Evolutionary conservation across 2,329 filamentous ascomycete genomes (phyloP).

Genomic region (Fusarium sacchari): DNA sequence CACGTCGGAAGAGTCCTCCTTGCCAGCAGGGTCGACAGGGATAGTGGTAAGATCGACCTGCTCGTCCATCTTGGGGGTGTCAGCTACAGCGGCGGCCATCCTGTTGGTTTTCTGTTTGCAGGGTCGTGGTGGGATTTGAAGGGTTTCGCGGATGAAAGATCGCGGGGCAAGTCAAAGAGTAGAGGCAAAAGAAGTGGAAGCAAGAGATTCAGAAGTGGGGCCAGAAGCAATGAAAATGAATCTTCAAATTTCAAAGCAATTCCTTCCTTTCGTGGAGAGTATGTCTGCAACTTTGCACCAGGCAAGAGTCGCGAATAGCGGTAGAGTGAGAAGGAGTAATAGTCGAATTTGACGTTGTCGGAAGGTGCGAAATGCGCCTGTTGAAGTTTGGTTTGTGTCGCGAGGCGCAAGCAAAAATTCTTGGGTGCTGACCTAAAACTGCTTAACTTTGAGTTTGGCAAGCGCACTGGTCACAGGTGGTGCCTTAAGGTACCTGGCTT

Average conservation of each 20-base stretch:
- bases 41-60: conserved; percentile 76
- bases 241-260: conserved; percentile 40
- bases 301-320: conserved; percentile 46
- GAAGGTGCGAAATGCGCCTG: conserved; percentile 37
- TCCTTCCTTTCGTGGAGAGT: conserved; percentile 35
- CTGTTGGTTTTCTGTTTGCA: conserved; percentile 30
- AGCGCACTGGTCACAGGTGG: background rate
- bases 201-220: conserved; percentile 33
- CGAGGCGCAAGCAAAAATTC: conserved; percentile 41
- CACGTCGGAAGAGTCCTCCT: conserved; percentile 60
- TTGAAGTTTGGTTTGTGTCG: conserved; percentile 33
- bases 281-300: conserved; percentile 51
- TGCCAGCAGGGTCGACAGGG: conserved; percentile 72
- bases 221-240: conserved; percentile 30
- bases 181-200: conserved; percentile 36
- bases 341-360: conserved; percentile 28
- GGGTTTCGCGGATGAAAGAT: conserved; percentile 34
- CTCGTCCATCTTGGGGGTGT: conserved; percentile 54
- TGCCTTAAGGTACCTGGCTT: background rate
- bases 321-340: conserved; percentile 3
- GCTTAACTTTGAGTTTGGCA: conserved; percentile 19
- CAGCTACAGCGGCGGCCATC: conserved; percentile 51
- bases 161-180: conserved; percentile 44
- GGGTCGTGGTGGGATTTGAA: conserved; percentile 16
- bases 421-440: conserved; percentile 42